Evolutionary conservation across 1,284 basidiomycete genomes (phyloP).

Genomic region (Anthracocystis walkeri): DNA sequence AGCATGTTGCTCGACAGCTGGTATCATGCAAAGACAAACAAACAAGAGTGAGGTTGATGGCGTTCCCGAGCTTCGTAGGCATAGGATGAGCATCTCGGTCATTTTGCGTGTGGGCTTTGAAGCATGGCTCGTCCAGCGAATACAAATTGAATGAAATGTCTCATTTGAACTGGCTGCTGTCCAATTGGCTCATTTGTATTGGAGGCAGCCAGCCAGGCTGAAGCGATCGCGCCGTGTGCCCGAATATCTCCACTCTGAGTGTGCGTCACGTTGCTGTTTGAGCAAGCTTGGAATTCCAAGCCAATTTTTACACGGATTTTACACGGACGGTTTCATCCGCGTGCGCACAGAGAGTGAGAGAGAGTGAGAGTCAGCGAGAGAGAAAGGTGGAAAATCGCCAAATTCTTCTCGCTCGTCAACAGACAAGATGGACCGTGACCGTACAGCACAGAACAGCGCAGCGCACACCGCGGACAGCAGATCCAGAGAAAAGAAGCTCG

Average conservation of each 20-base stretch:
- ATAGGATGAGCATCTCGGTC: conserved; percentile 1
- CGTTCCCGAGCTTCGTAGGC: too few species aligned
- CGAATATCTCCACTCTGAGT: conserved; percentile 30
- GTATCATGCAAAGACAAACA: too few species aligned
- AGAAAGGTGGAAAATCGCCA: not conserved
- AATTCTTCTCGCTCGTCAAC: conserved; percentile 18
- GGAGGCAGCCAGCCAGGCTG: too few species aligned
- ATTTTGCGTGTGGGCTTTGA: not conserved
- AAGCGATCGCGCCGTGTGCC: conserved; percentile 6
- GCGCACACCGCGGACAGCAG: conserved; percentile 4
- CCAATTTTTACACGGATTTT: too few species aligned
- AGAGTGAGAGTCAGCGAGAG: not conserved
- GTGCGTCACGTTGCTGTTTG: conserved; percentile 8
- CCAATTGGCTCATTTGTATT: conserved; percentile 9
- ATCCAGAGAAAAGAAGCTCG: too few species aligned
- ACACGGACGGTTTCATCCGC: conserved; percentile 6
- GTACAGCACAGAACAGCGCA: not conserved
- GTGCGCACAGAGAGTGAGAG: not conserved
- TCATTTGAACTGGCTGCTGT: not conserved
- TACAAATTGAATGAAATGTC: not conserved
- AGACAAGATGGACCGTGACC: conserved; percentile 22
- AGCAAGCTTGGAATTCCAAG: not conserved
- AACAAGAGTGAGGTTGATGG: too few species aligned
- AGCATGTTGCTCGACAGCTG: too few species aligned
- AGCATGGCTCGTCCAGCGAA: not conserved